Evolutionary conservation across 257 asterid genomes (phyloP).

Genomic region (Gentiana dahurica): DNA sequence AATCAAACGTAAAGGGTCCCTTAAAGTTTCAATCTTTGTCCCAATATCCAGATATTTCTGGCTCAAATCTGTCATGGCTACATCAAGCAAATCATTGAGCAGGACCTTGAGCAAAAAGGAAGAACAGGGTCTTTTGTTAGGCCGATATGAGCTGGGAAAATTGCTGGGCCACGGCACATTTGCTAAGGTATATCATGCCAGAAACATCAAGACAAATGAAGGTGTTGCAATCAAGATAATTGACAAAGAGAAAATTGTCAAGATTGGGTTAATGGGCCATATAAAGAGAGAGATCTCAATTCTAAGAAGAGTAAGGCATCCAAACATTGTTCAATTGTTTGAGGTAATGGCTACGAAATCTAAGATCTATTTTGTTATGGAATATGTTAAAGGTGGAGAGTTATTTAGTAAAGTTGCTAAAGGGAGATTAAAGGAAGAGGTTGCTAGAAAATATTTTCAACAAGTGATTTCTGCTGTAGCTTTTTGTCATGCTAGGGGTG

Average conservation of each 20-base stretch:
- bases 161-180: conserved; percentile 72
- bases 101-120: no score
- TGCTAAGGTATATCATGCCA: conserved; percentile 86
- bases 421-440: no score
- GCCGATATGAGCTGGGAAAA: no score
- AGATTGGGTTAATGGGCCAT: conserved; percentile 62
- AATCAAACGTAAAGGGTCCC: no score
- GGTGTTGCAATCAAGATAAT: conserved; percentile 77
- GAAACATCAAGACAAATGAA: conserved; percentile 59
- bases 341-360: conserved; percentile 87
- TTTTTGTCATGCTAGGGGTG: conserved; percentile 95
- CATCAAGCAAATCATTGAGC: no score
- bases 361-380: no score
- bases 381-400: no score
- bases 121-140: no score
- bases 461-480: conserved; percentile 75
- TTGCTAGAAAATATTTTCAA: conserved; percentile 31
- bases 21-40: no score
- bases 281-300: conserved; percentile 94
- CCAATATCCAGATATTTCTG: no score
- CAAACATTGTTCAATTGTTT: conserved; percentile 54
- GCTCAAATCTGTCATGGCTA: no score
- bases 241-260: conserved; percentile 82
- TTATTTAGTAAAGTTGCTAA: no score
- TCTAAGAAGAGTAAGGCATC: conserved; percentile 27